Evolutionary conservation across 768 basidiomycete species (phyloP), one percentile per base, ranked within the genome.

Genomic region (Podaxis sp.): DNA sequence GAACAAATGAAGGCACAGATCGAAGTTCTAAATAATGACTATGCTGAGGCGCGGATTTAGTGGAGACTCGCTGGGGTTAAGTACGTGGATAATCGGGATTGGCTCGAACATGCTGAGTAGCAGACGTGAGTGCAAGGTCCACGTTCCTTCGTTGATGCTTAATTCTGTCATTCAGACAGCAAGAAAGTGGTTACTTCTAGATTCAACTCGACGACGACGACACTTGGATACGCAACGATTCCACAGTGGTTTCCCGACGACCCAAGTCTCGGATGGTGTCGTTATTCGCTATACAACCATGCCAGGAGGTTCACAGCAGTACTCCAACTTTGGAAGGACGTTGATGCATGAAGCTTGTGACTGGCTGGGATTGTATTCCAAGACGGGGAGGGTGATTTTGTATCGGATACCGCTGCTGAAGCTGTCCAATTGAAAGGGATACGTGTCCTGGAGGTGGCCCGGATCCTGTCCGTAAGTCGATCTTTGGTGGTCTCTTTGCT

Each of bases 311-410:
- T 66, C 70, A 50, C 72, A 74, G 40, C 42, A 58, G 10, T 70
- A 74, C 66, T 82, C 78, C 63, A 76, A 84, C 66, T 69, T 75
- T 66, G 76, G 75, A 2, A 67, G 75, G 62, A 83, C 80, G 2
- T 64, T 79, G n/a, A 76, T 75, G 11, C 82, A 82, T 65, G 81
- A 83, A 65, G 73, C 74, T 7, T 78, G 81, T 3, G 80, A 82
- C 65, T 83, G 81, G 80, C 66, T 79, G 48, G 80, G 80, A 18
- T 71, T 81, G 2, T 76, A 76, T 82, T 81, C 71, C 51, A 71
- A 66, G 71, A 62, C 4, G 70, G 69, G 18, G 55, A 59, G 5
- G 80, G 79, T 35, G 79, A 82, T 62, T 61, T 65, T 14, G 77
- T 81, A 4, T 72, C 71, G 16, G 80, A 81, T 64, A 80, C 78